Percentiles rank a stretch among this genome's conserved stretches.
Conservation (phyloP, 2,329 filamentous ascomycete species). For the Diaporthe nobilis region DNA sequence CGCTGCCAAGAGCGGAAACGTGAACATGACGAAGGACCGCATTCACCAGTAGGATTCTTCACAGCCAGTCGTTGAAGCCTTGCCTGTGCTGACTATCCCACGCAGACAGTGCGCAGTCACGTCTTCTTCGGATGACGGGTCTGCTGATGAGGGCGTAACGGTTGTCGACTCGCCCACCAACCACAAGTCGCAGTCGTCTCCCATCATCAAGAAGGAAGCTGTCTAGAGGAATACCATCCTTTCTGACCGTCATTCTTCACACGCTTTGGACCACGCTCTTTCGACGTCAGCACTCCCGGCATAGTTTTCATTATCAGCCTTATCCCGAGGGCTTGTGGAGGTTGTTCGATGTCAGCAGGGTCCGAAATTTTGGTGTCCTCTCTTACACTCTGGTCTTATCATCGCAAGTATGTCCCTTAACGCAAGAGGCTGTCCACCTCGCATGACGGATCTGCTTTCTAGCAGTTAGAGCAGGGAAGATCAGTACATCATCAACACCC, state of each 20-base stretch:
- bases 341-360: constrained; percentile 43
- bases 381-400: constrained; percentile 42
- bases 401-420: constrained; percentile 42
- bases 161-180: constrained; percentile 64
- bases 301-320: constrained; percentile 42
- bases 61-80: constrained; percentile 46
- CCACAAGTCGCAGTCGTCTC: constrained; percentile 64
- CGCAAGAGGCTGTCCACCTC: constrained; percentile 40
- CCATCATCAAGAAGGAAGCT: constrained; percentile 62
- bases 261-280: constrained; percentile 37
- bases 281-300: constrained; percentile 41
- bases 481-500: constrained; percentile 40
- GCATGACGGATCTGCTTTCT: constrained; percentile 40
- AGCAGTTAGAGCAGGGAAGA: constrained; percentile 41
- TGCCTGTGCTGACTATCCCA: constrained; percentile 42
- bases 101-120: constrained; percentile 57
- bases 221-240: constrained; percentile 49
- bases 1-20: constrained; percentile 43
- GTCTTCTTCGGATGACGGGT: constrained; percentile 61
- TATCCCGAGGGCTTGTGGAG: constrained; percentile 41
- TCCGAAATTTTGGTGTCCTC: constrained; percentile 41
- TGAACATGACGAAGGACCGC: constrained; percentile 37
- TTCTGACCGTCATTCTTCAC: constrained; percentile 46
- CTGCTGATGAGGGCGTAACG: constrained; percentile 68
- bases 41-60: constrained; percentile 42